phyloP scores from a whole-genome alignment of 495 filamentous ascomycete genomes.

The Penicillium chermesinum region DNA sequence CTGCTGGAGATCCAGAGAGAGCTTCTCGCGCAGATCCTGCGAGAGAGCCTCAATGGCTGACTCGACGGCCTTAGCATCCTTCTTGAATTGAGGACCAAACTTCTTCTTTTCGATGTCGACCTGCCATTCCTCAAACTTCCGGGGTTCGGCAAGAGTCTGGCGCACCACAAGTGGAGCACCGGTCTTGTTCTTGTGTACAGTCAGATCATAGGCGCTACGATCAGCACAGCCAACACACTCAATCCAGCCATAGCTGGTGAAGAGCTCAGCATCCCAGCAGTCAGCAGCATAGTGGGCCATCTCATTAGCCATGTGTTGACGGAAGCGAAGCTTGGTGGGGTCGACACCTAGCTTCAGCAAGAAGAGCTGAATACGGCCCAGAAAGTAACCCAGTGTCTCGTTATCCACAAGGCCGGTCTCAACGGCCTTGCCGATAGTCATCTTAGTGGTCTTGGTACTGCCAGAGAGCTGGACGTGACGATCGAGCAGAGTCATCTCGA shows the following conservation, averaged over 20 bases:
- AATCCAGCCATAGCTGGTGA: slow-evolving; percentile 77
- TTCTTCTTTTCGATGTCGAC: slow-evolving; percentile 79
- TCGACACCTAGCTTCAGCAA: slow-evolving; percentile 66
- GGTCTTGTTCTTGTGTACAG: slow-evolving; percentile 77
- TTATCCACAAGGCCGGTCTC: slow-evolving; percentile 66
- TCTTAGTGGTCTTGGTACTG: slow-evolving; percentile 53
- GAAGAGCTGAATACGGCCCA: slow-evolving; percentile 73
- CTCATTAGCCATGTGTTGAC: slow-evolving; percentile 78
- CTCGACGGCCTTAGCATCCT: slow-evolving; percentile 71
- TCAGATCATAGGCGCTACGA: slow-evolving; percentile 73
- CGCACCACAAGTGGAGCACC: slow-evolving; percentile 67
- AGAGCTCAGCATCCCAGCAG: slow-evolving; percentile 81
- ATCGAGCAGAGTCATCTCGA: slow-evolving; percentile 62
- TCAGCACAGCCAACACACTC: slow-evolving; percentile 85
- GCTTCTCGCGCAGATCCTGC: slow-evolving; percentile 66
- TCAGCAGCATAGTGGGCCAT: slow-evolving; percentile 83
- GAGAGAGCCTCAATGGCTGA: slow-evolving; percentile 59
- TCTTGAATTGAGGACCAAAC: slow-evolving; percentile 75
- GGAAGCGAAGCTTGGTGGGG: slow-evolving; percentile 67
- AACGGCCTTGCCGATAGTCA: slow-evolving; percentile 68
- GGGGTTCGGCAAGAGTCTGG: slow-evolving; percentile 60
- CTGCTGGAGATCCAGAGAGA: slow-evolving; percentile 58
- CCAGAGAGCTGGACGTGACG: slow-evolving; percentile 67
- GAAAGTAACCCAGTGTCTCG: slow-evolving; percentile 84
- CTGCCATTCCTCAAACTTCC: slow-evolving; percentile 66